Conservation (phyloP, 139 green algal species). For the Coelastrella sp. region DNA sequence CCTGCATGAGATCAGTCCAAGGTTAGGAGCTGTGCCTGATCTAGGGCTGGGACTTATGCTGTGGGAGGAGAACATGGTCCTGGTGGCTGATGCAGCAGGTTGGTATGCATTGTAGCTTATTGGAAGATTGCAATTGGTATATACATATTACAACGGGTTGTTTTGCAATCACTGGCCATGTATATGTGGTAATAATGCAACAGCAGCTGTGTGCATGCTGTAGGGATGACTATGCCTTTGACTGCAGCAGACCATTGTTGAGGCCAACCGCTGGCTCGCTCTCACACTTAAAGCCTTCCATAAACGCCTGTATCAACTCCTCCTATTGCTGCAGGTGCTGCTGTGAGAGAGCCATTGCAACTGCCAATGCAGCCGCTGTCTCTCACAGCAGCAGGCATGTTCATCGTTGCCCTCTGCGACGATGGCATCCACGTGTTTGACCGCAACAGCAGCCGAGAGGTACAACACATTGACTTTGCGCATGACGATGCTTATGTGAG, state of each 20-base stretch:
- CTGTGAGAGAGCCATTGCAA: slow-evolving; percentile 52
- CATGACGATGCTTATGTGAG: slow-evolving; percentile 66
- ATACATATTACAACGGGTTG: not conserved
- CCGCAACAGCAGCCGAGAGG: slow-evolving; percentile 24
- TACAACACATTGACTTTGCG: slow-evolving; percentile 59
- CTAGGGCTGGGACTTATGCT: slow-evolving; percentile 20
- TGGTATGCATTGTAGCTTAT: not conserved
- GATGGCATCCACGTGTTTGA: slow-evolving; percentile 50
- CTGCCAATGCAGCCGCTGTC: slow-evolving; percentile 53
- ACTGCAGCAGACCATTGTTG: no score
- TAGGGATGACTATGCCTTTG: no score
- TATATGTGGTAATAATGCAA: not conserved
- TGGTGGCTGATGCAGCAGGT: slow-evolving; percentile 38
- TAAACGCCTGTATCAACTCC: not conserved
- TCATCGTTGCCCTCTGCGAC: slow-evolving; percentile 52
- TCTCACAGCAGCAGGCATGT: slow-evolving; percentile 40
- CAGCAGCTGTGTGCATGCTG: not conserved
- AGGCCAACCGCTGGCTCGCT: not conserved
- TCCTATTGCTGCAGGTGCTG: slow-evolving; percentile 32
- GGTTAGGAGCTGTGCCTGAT: slow-evolving; percentile 6
- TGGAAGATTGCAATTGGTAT: not conserved
- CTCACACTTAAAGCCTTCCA: not conserved
- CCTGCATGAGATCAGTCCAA: slow-evolving; percentile 1
- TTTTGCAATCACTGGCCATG: not conserved
- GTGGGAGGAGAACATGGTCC: slow-evolving; percentile 43